phyloP scores from a whole-genome alignment of 106 monocot genomes.

The Dactylorhiza incarnata region DNA sequence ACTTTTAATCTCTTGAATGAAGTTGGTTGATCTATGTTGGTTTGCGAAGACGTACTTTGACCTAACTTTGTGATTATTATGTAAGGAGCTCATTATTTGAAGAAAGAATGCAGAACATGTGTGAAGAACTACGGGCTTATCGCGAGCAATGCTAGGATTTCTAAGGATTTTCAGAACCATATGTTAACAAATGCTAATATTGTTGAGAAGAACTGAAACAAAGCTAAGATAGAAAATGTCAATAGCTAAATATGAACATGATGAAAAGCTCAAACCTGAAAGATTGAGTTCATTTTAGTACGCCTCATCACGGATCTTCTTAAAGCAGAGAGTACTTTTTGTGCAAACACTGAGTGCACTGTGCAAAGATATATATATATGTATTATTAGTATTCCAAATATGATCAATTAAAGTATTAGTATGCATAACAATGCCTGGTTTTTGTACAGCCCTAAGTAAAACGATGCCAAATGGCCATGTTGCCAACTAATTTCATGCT shows the following conservation, averaged over 20 bases:
- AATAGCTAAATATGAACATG: background rate
- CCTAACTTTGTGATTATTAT: too few species aligned
- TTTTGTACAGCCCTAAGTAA: background rate
- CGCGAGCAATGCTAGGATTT: background rate
- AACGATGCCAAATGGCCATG: background rate
- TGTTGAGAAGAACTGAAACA: background rate
- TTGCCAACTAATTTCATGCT: background rate
- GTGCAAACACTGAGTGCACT: constrained; percentile 27
- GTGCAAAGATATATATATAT: constrained; percentile 13
- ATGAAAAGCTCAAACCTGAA: constrained; percentile 36
- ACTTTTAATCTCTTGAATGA: too few species aligned
- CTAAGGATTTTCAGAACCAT: background rate
- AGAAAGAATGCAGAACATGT: background rate
- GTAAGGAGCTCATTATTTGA: too few species aligned
- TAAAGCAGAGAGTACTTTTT: constrained; percentile 54
- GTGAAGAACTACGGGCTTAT: background rate
- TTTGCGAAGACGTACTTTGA: too few species aligned
- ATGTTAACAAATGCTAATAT: background rate
- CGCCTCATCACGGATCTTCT: constrained; percentile 74
- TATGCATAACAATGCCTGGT: background rate
- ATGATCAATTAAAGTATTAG: background rate
- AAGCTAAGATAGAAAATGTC: background rate
- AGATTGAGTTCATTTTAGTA: constrained; percentile 23
- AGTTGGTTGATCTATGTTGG: too few species aligned
- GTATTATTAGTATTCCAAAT: background rate